Evolutionary conservation across 2,329 filamentous ascomycete genomes (phyloP).

Genomic region (Pyrenochaeta sp.): DNA sequence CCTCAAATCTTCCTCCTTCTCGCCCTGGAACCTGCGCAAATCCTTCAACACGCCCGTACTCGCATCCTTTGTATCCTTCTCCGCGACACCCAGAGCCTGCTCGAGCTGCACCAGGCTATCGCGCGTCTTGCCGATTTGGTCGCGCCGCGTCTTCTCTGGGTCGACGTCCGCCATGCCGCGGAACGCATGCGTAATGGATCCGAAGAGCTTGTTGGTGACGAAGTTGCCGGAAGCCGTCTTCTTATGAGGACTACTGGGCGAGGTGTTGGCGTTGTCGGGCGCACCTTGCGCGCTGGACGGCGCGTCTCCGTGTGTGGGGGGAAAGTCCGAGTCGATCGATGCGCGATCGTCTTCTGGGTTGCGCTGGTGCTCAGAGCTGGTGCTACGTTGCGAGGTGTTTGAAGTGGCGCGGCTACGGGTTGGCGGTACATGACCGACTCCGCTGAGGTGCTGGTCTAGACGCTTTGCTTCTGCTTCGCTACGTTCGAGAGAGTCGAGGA

Average conservation of each 20-base stretch:
- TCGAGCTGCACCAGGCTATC: slow-evolving; percentile 85
- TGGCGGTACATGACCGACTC: slow-evolving; percentile 67
- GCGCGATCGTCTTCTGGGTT: slow-evolving; percentile 75
- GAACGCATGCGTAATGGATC: slow-evolving; percentile 91
- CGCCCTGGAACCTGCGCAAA: slow-evolving; percentile 87
- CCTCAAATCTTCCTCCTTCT: slow-evolving; percentile 93
- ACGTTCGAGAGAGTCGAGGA: slow-evolving; percentile 87
- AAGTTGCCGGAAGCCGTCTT: slow-evolving; percentile 84
- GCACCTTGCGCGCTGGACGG: slow-evolving; percentile 74
- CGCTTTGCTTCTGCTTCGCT: slow-evolving; percentile 92
- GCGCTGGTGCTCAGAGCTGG: slow-evolving; percentile 36
- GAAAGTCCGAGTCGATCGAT: slow-evolving; percentile 95
- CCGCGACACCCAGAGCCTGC: slow-evolving; percentile 86
- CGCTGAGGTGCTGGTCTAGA: slow-evolving; percentile 90
- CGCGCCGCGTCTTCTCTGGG: slow-evolving; percentile 87
- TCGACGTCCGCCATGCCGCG: slow-evolving; percentile 97
- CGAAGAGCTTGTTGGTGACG: slow-evolving; percentile 92
- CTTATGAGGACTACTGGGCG: slow-evolving; percentile 63
- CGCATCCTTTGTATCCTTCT: slow-evolving; percentile 91
- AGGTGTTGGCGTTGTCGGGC: slow-evolving; percentile 51
- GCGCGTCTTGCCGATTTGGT: slow-evolving; percentile 93
- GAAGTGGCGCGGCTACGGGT: slow-evolving; percentile 74
- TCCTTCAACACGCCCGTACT: slow-evolving; percentile 88
- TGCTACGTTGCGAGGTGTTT: slow-evolving; percentile 57
- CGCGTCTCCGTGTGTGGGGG: slow-evolving; percentile 81